These are phyloP conservation scores for Hypoxylon subgilvum DNA, from an alignment of 495 filamentous ascomycete genomes.

Conservation along the genomic window DNA sequence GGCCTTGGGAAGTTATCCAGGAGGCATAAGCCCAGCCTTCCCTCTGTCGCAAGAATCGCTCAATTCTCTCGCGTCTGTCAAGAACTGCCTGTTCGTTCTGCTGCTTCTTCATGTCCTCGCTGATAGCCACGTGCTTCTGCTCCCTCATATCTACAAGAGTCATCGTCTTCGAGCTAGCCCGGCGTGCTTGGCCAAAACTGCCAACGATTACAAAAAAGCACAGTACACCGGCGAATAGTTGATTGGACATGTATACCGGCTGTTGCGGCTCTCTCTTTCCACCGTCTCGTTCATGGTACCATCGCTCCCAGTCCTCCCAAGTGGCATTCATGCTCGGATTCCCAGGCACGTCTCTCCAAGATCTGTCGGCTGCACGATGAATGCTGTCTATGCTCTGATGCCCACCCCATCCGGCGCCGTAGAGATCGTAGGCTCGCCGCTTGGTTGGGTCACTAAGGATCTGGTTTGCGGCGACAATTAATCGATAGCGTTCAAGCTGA, in stretches of 20 bases:
- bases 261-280: constrained; percentile 50
- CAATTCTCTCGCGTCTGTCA: constrained; percentile 67
- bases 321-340: constrained; percentile 83
- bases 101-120: constrained; percentile 64
- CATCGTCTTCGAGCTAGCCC: constrained; percentile 63
- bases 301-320: constrained; percentile 98
- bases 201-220: constrained; percentile 70
- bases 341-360: constrained; percentile 56
- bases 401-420: constrained; percentile 77
- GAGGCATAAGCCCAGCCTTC: constrained; percentile 49
- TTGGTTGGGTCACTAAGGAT: constrained; percentile 85
- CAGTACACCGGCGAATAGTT: constrained; percentile 73
- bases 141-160: constrained; percentile 67
- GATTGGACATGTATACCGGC: constrained; percentile 74
- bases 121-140: constrained; percentile 65
- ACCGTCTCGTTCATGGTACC: constrained; percentile 65
- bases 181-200: constrained; percentile 67
- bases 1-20: background rate
- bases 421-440: constrained; percentile 79
- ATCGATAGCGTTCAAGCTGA: constrained; percentile 82
- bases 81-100: constrained; percentile 57
- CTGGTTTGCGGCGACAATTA: constrained; percentile 84
- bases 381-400: constrained; percentile 48
- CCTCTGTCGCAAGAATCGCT: constrained; percentile 73
- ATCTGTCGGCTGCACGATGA: constrained; percentile 48